Conservation (phyloP, 1,139 yeast genomes). For the Diutina rugosa region DNA sequence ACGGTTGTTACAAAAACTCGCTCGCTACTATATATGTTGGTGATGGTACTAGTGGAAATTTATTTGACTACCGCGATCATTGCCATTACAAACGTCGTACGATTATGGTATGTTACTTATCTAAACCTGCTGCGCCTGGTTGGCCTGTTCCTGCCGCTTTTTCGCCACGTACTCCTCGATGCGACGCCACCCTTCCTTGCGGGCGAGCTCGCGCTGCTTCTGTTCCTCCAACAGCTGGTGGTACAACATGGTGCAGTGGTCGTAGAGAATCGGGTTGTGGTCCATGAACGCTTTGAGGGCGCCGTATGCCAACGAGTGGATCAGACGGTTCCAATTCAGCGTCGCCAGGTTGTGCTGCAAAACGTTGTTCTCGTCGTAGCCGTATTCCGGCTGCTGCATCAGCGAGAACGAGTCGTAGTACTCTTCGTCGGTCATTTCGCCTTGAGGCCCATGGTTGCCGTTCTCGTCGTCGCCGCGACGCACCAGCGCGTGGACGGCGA, state of each 20-base stretch:
- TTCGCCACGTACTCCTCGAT: slow-evolving; percentile 2
- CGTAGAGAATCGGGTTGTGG: slow-evolving; percentile 81
- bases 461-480: slow-evolving; percentile 8
- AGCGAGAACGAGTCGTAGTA: slow-evolving; percentile 31
- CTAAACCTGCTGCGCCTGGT: background rate
- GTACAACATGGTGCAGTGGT: slow-evolving; percentile 80
- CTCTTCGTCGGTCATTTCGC: slow-evolving; percentile 29
- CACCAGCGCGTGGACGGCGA: background rate
- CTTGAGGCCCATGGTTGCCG: slow-evolving; percentile 5
- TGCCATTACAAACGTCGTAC: background rate
- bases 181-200: slow-evolving; percentile 1
- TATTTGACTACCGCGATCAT: no score
- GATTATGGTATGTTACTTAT: no score
- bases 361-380: slow-evolving; percentile 11
- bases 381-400: slow-evolving; percentile 20
- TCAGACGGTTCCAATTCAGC: slow-evolving; percentile 78
- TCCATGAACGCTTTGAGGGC: slow-evolving; percentile 91
- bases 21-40: no score
- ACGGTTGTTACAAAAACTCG: no score
- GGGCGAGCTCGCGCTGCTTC: background rate
- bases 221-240: slow-evolving; percentile 35
- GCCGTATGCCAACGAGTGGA: slow-evolving; percentile 80
- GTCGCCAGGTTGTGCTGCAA: slow-evolving; percentile 37
- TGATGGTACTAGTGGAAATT: no score
- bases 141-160: background rate